Base-by-base conservation (phyloP, 331 rosid genomes). In the Malus hybrid region DNA sequence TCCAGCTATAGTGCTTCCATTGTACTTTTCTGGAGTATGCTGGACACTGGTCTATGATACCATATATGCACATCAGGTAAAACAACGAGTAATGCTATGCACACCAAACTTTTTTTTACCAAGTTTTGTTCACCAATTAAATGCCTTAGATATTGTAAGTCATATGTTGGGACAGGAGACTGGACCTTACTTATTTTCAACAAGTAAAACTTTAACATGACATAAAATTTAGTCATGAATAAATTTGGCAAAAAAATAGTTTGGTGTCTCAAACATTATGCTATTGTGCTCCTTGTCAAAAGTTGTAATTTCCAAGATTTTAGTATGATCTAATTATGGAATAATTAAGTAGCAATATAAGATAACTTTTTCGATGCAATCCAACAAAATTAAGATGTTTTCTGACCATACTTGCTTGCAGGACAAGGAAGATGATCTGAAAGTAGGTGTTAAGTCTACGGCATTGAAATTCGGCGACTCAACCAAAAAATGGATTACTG, bases 21-120 rank as follows among this genome's bases (percentile, higher is more conserved):
- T 93, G 60, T 93, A 93, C 79, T 67, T 81, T 66, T 90, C 97
- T 77, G 96, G 96, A 72, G 90, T 93, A 57, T 91, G 80, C 79
- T 91, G 98, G 98, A 93, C 97, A 78, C 96, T 93, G 63, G 96
- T 93, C 42, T 93, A 93, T 76, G 98, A 93, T 81, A 93, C 96
- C 3, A 90, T 91, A 73, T 90, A 93, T 59, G 98, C 98, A 19
- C 98, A 93, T 85, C 97, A 93, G 98, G 98, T 93, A 83, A 61
- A 15, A 50, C 19, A 5, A 50, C 3, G 19, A 50, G 2, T 50
- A 50, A 50, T 50, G 56, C 19, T 15, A 50, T 15, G 19, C 6
- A 13, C 6, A 50, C 56, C 56, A 4, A 4, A 16, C 6, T 13
- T 16, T 13, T 50, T 5, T 50, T 13, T 50, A 13, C 7, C 16